phyloP scores from a whole-genome alignment of 306 rosid species.

The Senna siamea region DNA sequence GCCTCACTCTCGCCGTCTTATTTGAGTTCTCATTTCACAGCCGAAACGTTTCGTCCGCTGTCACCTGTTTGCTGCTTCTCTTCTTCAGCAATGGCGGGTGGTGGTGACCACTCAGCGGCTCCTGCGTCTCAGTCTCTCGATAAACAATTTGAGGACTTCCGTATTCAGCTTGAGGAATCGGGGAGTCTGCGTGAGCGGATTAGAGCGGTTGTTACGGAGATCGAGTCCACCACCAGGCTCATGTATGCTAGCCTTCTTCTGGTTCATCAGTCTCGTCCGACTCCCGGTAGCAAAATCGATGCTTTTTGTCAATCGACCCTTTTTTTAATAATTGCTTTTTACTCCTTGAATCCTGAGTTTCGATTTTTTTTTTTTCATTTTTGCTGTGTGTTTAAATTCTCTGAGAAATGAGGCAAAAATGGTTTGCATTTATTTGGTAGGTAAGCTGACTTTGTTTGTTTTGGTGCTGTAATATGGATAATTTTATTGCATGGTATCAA shows the following conservation, averaged over 20 bases:
- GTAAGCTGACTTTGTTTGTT: background rate
- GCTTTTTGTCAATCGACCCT: conserved; percentile 5
- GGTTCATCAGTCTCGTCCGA: conserved; percentile 86
- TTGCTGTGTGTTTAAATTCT: background rate
- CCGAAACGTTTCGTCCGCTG: conserved; percentile 36
- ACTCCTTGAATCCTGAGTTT: background rate
- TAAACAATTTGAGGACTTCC: conserved; percentile 77
- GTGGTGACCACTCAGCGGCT: conserved; percentile 44
- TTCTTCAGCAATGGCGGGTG: conserved; percentile 54
- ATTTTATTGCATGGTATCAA: background rate
- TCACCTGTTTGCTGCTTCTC: conserved; percentile 37
- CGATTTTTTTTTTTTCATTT: background rate
- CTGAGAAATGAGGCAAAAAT: background rate
- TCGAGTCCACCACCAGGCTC: conserved; percentile 77
- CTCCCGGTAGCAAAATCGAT: conserved; percentile 58
- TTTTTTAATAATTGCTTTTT: background rate
- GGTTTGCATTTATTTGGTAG: background rate
- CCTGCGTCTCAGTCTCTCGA: conserved; percentile 54
- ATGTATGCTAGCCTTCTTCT: conserved; percentile 76
- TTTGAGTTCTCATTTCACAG: background rate
- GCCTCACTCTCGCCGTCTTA: conserved; percentile 29
- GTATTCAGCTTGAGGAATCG: conserved; percentile 69
- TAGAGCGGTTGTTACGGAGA: conserved; percentile 71
- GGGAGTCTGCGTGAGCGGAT: conserved; percentile 79
- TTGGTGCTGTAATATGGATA: background rate